Conservation (phyloP, 192 early-diverging fungal species). For the Diversispora epigaea region DNA sequence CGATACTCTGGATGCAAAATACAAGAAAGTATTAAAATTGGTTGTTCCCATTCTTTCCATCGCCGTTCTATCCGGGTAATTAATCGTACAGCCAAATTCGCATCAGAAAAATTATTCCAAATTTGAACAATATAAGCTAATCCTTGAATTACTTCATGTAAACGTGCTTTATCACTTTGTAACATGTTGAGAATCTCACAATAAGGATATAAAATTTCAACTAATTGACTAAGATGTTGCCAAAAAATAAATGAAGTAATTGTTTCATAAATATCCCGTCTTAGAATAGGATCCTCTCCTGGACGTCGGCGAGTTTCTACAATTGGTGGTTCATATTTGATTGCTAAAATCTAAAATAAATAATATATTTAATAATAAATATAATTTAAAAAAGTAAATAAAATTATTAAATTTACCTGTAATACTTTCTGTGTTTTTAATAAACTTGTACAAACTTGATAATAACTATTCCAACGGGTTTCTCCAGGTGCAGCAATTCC, state of each 20-base stretch:
- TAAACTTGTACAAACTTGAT: not conserved
- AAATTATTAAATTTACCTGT: constrained; percentile 3
- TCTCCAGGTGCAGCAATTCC: not conserved
- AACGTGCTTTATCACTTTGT: constrained; percentile 10
- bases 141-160: constrained; percentile 4
- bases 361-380: not conserved
- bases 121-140: constrained; percentile 14
- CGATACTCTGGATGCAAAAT: constrained; percentile 6
- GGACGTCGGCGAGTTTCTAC: not conserved
- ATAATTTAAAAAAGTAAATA: not conserved
- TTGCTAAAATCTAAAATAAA: constrained; percentile 11
- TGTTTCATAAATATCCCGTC: constrained; percentile 5
- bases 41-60: constrained; percentile 5
- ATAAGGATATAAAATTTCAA: constrained; percentile 11
- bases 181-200: constrained; percentile 10
- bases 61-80: not conserved
- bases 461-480: not conserved
- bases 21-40: not conserved
- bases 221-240: not conserved
- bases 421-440: not conserved
- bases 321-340: constrained; percentile 8
- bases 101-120: constrained; percentile 5
- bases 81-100: not conserved
- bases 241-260: not conserved
- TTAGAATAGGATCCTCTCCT: not conserved